phyloP scores from a whole-genome alignment of 2,329 filamentous ascomycete species.

The Bertia moriformis region DNA sequence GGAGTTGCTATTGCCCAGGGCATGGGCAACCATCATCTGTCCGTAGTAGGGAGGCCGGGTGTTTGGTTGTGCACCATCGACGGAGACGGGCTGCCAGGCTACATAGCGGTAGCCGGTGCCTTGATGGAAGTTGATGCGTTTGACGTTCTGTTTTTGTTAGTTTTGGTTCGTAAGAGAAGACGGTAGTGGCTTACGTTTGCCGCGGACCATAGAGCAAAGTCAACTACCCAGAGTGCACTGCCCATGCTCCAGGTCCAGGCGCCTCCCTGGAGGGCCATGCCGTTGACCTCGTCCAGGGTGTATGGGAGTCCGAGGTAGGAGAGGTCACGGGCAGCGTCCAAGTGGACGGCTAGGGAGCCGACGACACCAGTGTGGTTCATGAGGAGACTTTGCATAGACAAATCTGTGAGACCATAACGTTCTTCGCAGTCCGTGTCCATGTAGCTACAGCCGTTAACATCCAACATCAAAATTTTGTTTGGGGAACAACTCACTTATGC shows the following conservation, averaged over 20 bases:
- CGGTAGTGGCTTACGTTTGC: conserved; percentile 4
- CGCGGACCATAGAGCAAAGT: conserved; percentile 7
- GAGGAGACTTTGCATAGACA: too few species aligned
- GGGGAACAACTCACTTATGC: conserved; percentile 1
- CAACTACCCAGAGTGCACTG: conserved; percentile 7
- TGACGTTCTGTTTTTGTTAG: conserved; percentile 6
- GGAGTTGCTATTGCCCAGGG: conserved; percentile 2
- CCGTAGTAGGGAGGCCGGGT: conserved; percentile 7
- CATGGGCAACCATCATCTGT: conserved; percentile 7
- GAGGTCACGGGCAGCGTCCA: conserved; percentile 4
- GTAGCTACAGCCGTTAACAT: too few species aligned
- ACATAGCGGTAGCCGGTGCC: conserved; percentile 8
- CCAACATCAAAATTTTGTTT: too few species aligned
- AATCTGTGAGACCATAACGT: too few species aligned
- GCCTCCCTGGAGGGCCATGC: conserved; percentile 6
- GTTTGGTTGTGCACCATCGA: conserved; percentile 3
- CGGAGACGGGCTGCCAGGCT: conserved; percentile 7
- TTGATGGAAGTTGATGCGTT: conserved; percentile 8
- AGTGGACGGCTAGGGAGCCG: conserved; percentile 3
- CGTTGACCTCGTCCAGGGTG: conserved; percentile 6
- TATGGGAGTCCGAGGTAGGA: conserved; percentile 6
- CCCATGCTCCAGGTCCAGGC: conserved; percentile 6
- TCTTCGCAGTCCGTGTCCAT: too few species aligned
- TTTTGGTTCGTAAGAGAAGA: background rate
- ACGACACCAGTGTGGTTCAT: conserved; percentile 9